Evolutionary conservation across 805 yeast genomes (phyloP), one percentile per base, ranked within the genome.

Genomic region (Maudiozyma serrabonitensis): DNA sequence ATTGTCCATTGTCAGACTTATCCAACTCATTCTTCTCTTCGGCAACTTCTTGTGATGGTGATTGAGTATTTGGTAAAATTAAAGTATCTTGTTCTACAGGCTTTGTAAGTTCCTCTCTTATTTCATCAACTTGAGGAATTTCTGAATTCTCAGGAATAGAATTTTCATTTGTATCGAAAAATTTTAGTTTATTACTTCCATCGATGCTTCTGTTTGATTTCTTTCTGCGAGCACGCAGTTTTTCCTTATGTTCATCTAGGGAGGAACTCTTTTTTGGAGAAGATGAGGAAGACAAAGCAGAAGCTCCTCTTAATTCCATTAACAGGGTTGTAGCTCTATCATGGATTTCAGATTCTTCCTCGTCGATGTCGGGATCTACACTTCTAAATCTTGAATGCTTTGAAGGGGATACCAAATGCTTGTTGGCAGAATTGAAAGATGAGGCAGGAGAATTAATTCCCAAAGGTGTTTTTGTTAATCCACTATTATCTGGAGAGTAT

Each of bases 271-370:
- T 52, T 37, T 56, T 60, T 16, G 56, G 54, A 6, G 66, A 59
- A 0, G 55, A 28, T 3, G 32, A n/a, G 21, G 43, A 53, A 6
- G 42, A 16, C 42, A 19, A 19, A 3, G 23, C 13, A 1, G 54
- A 50, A 25, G 66, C 62, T 7, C 73, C 72, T 58, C 90, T 70
- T 21, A 84, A 67, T 56, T 82, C 89, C 57, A 75, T 76, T 18
- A 84, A 69, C 50, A 84, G 71, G 46, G 71, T 75, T 61, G 84
- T 73, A 0, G 91, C 93, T 53, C 89, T 72, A 39, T 62, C 66
- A 12, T 57, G 59, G 37, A 65, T 59, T 41, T 64, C 68, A 19
- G 50, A 58, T 6, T 58, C 56, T n/a, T 61, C 61, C 1, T 62
- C 62, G 56, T 65, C 45, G 6, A 18, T 13, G 16, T 35, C 45